Conservation (phyloP, 371 early-diverging fungal species). For the Apophysomyces sp. region DNA sequence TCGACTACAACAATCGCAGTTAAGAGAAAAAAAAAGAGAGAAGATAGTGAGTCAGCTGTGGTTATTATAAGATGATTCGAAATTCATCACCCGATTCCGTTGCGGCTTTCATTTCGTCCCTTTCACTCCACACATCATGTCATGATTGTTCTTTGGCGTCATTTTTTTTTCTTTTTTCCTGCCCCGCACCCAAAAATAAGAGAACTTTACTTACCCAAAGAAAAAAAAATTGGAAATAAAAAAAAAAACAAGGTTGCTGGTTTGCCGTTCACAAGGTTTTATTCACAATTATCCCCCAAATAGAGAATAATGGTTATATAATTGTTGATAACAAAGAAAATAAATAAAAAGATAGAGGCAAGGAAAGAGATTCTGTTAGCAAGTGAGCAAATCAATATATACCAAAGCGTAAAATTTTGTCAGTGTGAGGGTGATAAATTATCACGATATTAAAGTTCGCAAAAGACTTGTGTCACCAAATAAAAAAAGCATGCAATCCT, state of each 20-base stretch:
- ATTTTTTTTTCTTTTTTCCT: background rate
- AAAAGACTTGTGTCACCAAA: background rate
- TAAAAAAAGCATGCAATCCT: background rate
- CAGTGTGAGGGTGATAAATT: background rate
- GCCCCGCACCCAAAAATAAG: background rate
- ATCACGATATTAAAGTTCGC: background rate
- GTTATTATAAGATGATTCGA: background rate
- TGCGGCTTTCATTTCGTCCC: background rate
- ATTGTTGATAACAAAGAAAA: too few species aligned
- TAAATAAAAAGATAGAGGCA: background rate
- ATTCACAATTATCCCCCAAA: background rate
- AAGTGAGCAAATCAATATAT: background rate
- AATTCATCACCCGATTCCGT: background rate
- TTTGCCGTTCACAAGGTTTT: background rate
- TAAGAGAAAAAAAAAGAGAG: background rate
- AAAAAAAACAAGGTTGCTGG: background rate
- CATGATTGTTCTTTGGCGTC: background rate
- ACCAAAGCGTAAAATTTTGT: background rate
- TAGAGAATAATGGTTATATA: too few species aligned
- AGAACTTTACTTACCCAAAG: background rate
- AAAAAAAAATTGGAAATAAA: background rate
- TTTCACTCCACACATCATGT: background rate
- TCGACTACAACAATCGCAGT: conserved; percentile 4
- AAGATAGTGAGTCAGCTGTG: background rate
- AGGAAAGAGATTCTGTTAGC: background rate